A percentile compares a stretch with the other conserved stretches of the same genome.
These are phyloP conservation scores for Chaetomium tenue DNA, from an alignment of 495 filamentous ascomycete species.

Conservation along the genomic window DNA sequence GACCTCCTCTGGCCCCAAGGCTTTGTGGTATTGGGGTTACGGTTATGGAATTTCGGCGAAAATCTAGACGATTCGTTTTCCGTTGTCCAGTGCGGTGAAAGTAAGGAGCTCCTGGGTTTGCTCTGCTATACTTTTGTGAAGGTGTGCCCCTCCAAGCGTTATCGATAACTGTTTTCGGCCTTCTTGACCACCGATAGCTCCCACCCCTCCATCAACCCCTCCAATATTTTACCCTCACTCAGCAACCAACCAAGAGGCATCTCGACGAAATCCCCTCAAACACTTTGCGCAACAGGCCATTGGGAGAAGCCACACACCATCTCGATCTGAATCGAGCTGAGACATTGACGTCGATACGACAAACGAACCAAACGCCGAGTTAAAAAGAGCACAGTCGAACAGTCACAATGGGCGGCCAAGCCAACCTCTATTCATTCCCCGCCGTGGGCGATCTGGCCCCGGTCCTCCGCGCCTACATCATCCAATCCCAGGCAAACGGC, in stretches of 20 bases:
- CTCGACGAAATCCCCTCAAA: conserved; percentile 18
- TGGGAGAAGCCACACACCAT: not conserved
- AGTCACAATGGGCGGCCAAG: conserved; percentile 63
- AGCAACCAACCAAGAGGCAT: not conserved
- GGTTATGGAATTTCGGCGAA: too few relatives aligned
- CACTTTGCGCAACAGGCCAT: not conserved
- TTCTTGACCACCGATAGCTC: not conserved
- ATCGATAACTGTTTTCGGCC: conserved; percentile 4
- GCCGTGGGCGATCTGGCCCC: conserved; percentile 64
- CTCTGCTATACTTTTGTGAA: not conserved
- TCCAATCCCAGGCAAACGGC: conserved; percentile 74
- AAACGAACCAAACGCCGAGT: not conserved
- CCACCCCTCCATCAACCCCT: conserved; percentile 14
- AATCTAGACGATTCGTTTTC: too few relatives aligned
- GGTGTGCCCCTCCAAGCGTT: not conserved
- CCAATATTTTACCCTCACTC: not conserved
- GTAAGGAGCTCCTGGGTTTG: not conserved
- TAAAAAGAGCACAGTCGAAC: conserved; percentile 32
- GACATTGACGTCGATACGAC: not conserved
- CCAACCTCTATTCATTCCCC: conserved; percentile 81
- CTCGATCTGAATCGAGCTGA: not conserved
- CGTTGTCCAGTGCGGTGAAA: too few relatives aligned
- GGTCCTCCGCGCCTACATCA: conserved; percentile 74
- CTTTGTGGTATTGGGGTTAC: too few relatives aligned
- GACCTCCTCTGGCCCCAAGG: too few relatives aligned